Percentiles rank a stretch among this genome's conserved stretches.
Evolutionary conservation across 1,139 yeast genomes (phyloP).

Genomic region (Diutina catenulata): DNA sequence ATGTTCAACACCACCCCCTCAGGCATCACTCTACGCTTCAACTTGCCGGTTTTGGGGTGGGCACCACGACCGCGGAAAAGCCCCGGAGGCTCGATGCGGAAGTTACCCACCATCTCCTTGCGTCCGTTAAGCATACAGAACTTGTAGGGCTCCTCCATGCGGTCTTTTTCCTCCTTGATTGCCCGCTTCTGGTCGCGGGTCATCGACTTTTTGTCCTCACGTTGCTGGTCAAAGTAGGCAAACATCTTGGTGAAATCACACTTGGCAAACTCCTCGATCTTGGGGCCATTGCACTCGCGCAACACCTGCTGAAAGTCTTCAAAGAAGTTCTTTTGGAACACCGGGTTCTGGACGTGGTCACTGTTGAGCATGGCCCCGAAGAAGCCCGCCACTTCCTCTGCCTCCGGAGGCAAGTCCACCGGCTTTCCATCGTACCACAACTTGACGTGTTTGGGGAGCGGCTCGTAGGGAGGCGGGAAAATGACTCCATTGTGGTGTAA

Average conservation of each 20-base stretch:
- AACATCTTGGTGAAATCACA: conserved; percentile 74
- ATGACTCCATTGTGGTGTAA: conserved; percentile 83
- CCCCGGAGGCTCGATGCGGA: conserved; percentile 93
- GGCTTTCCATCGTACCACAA: conserved; percentile 67
- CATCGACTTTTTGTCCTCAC: conserved; percentile 61
- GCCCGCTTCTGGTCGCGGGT: conserved; percentile 63
- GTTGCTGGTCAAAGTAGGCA: conserved; percentile 56
- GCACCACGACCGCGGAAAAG: conserved; percentile 94
- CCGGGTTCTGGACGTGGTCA: conserved; percentile 81
- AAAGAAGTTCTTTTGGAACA: conserved; percentile 80
- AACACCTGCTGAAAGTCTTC: conserved; percentile 62
- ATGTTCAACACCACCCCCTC: conserved; percentile 83
- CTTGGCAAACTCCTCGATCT: conserved; percentile 44
- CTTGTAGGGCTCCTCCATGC: conserved; percentile 69
- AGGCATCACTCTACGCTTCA: conserved; percentile 73
- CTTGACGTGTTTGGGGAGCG: conserved; percentile 71
- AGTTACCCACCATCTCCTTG: conserved; percentile 86
- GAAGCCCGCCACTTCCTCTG: conserved; percentile 96
- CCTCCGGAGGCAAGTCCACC: conserved; percentile 60
- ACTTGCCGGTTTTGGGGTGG: conserved; percentile 89
- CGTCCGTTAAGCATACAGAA: conserved; percentile 78
- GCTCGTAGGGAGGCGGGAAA: conserved; percentile 87
- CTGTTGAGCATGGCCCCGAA: conserved; percentile 81
- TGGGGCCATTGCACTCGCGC: conserved; percentile 56
- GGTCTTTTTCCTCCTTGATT: conserved; percentile 61